A percentile compares a stretch with the other conserved stretches of the same genome.
Evolutionary conservation across 805 yeast genomes (phyloP).

Genomic region (Saturnispora hagleri): DNA sequence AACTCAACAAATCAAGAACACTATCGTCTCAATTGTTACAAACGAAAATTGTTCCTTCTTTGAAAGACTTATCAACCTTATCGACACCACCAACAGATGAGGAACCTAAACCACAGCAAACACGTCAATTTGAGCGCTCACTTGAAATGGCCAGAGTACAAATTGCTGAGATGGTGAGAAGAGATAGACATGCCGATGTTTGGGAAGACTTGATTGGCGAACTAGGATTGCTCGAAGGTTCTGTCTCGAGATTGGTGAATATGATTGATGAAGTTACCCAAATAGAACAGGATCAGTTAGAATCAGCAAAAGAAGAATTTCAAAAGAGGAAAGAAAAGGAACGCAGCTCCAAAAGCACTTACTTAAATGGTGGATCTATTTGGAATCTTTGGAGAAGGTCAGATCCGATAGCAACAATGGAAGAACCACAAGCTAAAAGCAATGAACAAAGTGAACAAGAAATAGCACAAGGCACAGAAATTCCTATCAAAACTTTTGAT

Average conservation of each 20-base stretch:
- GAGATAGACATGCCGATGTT: constrained; percentile 12
- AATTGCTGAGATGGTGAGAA: constrained; percentile 10
- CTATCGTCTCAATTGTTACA: constrained; percentile 8
- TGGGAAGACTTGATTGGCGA: constrained; percentile 16
- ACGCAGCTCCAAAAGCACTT: neutral
- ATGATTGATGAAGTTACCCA: constrained; percentile 8
- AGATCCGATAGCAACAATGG: neutral
- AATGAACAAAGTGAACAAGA: neutral
- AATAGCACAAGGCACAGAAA: neutral
- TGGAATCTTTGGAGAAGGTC: constrained; percentile 1
- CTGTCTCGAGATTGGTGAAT: constrained; percentile 2
- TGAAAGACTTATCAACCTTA: constrained; percentile 2
- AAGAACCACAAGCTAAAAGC: neutral
- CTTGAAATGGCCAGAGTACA: constrained; percentile 9
- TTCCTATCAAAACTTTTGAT: neutral
- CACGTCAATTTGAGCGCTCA: constrained; percentile 12
- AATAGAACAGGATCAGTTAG: neutral
- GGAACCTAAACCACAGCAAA: constrained; percentile 2
- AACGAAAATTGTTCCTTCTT: constrained; percentile 4
- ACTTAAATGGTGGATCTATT: constrained; percentile 1
- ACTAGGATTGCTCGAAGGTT: constrained; percentile 9
- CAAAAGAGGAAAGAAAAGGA: neutral
- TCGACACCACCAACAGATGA: neutral
- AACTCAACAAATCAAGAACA: constrained; percentile 8
- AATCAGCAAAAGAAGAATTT: neutral